Percentiles rank a stretch among this genome's conserved stretches.
phyloP scores from a whole-genome alignment of 2,329 filamentous ascomycete species.

The Calycina marina region DNA sequence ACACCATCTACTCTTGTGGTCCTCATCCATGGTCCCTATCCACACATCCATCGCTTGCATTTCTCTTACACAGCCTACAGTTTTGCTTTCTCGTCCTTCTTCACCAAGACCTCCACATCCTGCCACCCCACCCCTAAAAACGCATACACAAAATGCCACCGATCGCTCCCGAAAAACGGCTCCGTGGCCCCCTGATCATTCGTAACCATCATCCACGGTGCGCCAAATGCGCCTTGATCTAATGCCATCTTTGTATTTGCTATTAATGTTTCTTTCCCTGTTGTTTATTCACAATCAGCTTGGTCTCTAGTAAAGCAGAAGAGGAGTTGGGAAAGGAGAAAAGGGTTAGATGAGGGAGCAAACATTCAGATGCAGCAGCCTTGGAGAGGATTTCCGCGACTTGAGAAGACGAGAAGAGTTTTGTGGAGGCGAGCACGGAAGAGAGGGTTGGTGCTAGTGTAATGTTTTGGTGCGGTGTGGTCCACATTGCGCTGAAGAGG shows the following conservation, averaged over 20 bases:
- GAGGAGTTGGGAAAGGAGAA: no score
- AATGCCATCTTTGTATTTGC: slow-evolving; percentile 45
- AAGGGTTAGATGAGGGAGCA: no score
- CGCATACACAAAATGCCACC: slow-evolving; percentile 56
- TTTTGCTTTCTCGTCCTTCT: slow-evolving; percentile 9
- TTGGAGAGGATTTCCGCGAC: slow-evolving; percentile 30
- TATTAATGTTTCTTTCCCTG: slow-evolving; percentile 38
- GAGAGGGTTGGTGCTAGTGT: no score
- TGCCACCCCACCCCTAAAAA: slow-evolving; percentile 47
- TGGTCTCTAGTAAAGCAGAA: no score
- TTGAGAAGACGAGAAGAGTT: no score
- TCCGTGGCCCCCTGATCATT: slow-evolving; percentile 42
- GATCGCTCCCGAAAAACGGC: slow-evolving; percentile 66
- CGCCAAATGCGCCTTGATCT: slow-evolving; percentile 56
- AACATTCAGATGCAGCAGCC: no score
- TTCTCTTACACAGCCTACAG: no score
- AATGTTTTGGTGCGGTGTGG: slow-evolving; percentile 41
- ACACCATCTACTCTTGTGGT: no score
- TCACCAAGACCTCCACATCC: slow-evolving; percentile 32
- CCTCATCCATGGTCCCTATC: no score
- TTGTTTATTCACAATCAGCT: no score
- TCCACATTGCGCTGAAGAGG: slow-evolving; percentile 49
- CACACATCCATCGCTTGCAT: no score
- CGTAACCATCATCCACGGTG: slow-evolving; percentile 60
- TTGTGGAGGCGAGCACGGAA: no score